Evolutionary conservation across 176 grass and related monocot species (phyloP).

Genomic region (Hyparrhenia diplandra): DNA sequence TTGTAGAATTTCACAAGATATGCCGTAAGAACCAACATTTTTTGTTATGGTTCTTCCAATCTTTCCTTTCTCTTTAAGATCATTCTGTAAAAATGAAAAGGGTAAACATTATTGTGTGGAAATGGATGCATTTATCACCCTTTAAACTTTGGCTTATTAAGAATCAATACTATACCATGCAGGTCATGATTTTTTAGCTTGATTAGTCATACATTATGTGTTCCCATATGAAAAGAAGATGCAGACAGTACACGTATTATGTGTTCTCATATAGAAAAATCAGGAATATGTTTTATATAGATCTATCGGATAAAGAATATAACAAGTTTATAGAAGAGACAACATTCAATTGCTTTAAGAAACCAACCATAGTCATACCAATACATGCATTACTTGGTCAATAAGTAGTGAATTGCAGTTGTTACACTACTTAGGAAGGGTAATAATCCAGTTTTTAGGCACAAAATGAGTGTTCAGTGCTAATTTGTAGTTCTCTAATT

Average conservation of each 20-base stretch:
- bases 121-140: neutral
- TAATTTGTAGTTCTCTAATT: neutral
- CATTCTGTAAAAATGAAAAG: conserved; percentile 27
- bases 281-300: neutral
- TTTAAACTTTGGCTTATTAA: neutral
- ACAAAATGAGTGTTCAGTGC: neutral
- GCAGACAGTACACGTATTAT: neutral
- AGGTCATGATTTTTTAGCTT: neutral
- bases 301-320: neutral
- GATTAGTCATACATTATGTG: conserved; percentile 10
- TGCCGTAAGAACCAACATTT: conserved; percentile 8
- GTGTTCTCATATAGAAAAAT: neutral
- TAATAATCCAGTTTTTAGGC: neutral
- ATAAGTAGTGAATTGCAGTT: neutral
- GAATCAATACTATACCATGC: neutral
- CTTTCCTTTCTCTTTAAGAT: neutral
- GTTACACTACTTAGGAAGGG: neutral
- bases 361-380: neutral
- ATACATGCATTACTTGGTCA: neutral
- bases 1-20: conserved; percentile 30
- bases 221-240: neutral
- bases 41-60: neutral
- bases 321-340: neutral
- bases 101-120: neutral
- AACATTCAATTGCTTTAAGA: conserved; percentile 11